Evolutionary conservation across 306 rosid species (phyloP), one percentile per base, ranked within the genome.

Genomic region (Sindora glabra): DNA sequence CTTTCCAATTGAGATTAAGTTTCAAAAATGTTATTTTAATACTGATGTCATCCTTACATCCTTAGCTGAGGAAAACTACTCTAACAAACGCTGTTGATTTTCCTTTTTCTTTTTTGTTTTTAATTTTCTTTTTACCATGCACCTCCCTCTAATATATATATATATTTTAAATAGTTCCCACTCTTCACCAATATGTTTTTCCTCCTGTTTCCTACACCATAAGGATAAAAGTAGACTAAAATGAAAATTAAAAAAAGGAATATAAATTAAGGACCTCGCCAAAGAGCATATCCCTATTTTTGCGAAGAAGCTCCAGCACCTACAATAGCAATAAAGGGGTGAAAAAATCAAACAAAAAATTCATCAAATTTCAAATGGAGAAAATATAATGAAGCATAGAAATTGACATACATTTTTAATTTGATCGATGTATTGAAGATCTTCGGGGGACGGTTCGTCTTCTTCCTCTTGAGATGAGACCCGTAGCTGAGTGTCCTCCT

Each of bases 201-300:
- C n/a, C n/a, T n/a, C n/a, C n/a, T n/a, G n/a, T n/a, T n/a, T n/a
- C n/a, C n/a, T n/a, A n/a, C n/a, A n/a, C n/a, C n/a, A n/a, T 29
- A 29, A 4, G 1, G 34, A 29, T 29, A 9, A 29, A 1, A 6
- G 34, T 33, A 42, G 46, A 50, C 25, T 10, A 32, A 17, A 58
- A 19, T 10, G n/a, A 62, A 61, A 48, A 4, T 29, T 30, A 15
- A 24, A 36, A 32, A 10, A 24, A 19, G 26, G 8, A 3, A 13
- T 5, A 5, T 27, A 19, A 48, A 4, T 36, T 18, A 56, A 44
- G 15, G 67, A 88, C 98, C 98, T 92, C 98, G 1, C 82, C 81
- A 32, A 92, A 92, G 48, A 88, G 29, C 98, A 92, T 88, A 75
- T 92, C 96, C 77, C 98, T 72, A 70, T 88, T 92, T 62, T 76